These are phyloP conservation scores for Hericium erinaceus DNA, from an alignment of 768 basidiomycete genomes.

Conservation along the genomic window DNA sequence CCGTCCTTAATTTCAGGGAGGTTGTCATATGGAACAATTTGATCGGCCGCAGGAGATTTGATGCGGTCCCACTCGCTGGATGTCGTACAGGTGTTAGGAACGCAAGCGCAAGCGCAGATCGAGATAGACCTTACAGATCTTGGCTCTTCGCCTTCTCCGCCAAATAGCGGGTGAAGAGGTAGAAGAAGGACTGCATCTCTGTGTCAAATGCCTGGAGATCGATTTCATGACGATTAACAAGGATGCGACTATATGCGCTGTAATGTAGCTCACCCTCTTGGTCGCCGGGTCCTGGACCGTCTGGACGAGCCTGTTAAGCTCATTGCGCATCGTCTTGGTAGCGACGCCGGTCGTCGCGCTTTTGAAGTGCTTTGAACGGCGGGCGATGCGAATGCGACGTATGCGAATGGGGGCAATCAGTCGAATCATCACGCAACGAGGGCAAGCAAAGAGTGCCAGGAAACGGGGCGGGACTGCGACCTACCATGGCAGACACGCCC, in stretches of 20 bases:
- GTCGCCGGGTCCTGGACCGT: constrained; percentile 45
- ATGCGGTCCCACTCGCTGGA: constrained; percentile 36
- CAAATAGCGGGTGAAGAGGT: constrained; percentile 87
- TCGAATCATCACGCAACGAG: constrained; percentile 1
- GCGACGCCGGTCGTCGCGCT: constrained; percentile 37
- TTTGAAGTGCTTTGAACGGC: constrained; percentile 20
- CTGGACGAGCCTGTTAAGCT: constrained; percentile 57
- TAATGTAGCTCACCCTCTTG: constrained; percentile 39
- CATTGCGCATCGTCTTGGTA: constrained; percentile 55
- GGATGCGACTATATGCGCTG: neutral
- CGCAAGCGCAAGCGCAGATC: neutral
- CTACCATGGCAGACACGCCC: constrained; percentile 14
- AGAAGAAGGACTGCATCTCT: constrained; percentile 92
- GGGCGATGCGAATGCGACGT: neutral
- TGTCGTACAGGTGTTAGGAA: neutral
- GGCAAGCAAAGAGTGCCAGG: neutral
- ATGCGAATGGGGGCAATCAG: constrained; percentile 23
- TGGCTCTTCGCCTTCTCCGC: constrained; percentile 79
- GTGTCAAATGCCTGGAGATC: constrained; percentile 63
- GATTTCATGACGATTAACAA: constrained; percentile 5
- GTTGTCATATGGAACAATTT: constrained; percentile 74
- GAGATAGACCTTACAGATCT: constrained; percentile 58
- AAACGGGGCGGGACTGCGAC: neutral
- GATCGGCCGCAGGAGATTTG: constrained; percentile 77
- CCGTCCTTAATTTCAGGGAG: constrained; percentile 52